Conservation (phyloP, 192 early-diverging fungal genomes). For the Coemansia sp. region DNA sequence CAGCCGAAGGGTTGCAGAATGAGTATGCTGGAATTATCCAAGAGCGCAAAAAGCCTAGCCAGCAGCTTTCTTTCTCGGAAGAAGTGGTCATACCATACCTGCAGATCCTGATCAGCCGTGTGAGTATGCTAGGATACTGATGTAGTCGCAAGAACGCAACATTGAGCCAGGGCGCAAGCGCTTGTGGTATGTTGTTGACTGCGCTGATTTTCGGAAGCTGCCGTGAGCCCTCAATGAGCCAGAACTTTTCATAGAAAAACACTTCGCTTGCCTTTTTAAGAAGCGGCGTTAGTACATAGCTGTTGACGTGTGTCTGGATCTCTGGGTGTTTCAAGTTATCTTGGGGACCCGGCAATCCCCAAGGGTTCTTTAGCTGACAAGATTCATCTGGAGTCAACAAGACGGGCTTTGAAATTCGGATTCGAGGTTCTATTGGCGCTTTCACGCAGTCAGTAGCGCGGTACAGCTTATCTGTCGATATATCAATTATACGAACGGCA, state of each 20-base stretch:
- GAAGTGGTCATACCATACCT: slow-evolving; percentile 24
- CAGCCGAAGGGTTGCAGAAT: slow-evolving; percentile 31
- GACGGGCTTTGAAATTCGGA: slow-evolving; percentile 5
- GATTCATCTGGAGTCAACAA: neutral
- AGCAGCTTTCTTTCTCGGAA: slow-evolving; percentile 7
- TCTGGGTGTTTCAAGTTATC: neutral
- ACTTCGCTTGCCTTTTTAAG: slow-evolving; percentile 24
- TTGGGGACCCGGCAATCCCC: neutral
- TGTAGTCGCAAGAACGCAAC: slow-evolving; percentile 39
- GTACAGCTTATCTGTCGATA: slow-evolving; percentile 25
- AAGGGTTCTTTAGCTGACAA: neutral
- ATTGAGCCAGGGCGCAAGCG: slow-evolving; percentile 49
- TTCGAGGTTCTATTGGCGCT: slow-evolving; percentile 16
- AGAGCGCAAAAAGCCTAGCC: slow-evolving; percentile 37
- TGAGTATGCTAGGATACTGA: slow-evolving; percentile 24
- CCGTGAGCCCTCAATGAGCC: slow-evolving; percentile 30
- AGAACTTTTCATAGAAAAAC: slow-evolving; percentile 53
- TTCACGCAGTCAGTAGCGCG: slow-evolving; percentile 35
- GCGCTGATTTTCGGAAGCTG: slow-evolving; percentile 16
- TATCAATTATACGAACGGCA: slow-evolving; percentile 33
- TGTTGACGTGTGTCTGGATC: neutral
- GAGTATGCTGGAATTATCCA: slow-evolving; percentile 52
- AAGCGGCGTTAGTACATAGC: slow-evolving; percentile 30
- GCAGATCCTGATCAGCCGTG: slow-evolving; percentile 42
- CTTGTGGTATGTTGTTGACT: slow-evolving; percentile 26